phyloP scores from a whole-genome alignment of 352 stramenopile species.

The Peronospora belbahrii region DNA sequence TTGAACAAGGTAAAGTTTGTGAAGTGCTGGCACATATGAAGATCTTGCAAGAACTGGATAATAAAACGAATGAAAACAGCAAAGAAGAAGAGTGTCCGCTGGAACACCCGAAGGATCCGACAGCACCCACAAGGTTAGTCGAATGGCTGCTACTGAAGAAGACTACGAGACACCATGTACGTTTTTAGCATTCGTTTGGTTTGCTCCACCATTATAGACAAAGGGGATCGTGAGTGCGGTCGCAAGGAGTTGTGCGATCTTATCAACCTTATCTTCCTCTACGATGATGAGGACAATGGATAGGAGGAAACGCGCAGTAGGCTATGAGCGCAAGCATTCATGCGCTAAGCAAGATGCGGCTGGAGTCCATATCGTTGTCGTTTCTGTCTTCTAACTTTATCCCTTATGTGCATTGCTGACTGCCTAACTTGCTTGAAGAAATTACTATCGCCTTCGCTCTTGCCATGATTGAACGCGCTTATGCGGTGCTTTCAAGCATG shows the following conservation, averaged over 20 bases:
- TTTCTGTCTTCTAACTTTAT: conserved; percentile 37
- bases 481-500: no score
- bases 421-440: conserved; percentile 21
- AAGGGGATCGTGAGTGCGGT: no score
- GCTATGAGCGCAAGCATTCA: conserved; percentile 1
- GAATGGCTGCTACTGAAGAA: conserved; percentile 44
- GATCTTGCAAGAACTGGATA: conserved; percentile 60
- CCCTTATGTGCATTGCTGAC: conserved; percentile 28
- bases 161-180: conserved; percentile 36
- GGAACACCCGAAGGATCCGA: conserved; percentile 27
- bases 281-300: conserved; percentile 23
- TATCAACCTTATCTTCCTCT: conserved; percentile 45
- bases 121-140: conserved; percentile 44
- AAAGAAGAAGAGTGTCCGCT: conserved; percentile 42
- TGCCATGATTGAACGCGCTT: conserved; percentile 7
- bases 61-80: no score
- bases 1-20: conserved; percentile 49
- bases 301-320: conserved; percentile 1
- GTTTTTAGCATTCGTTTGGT: conserved; percentile 4
- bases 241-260: conserved; percentile 41
- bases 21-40: conserved; percentile 57
- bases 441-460: conserved; percentile 11
- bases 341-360: conserved; percentile 10
- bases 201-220: no score
- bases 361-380: conserved; percentile 22